A percentile compares a stretch with the other conserved stretches of the same genome.
Evolutionary conservation across 306 rosid genomes (phyloP).

Genomic region (Biancaea sappan): DNA sequence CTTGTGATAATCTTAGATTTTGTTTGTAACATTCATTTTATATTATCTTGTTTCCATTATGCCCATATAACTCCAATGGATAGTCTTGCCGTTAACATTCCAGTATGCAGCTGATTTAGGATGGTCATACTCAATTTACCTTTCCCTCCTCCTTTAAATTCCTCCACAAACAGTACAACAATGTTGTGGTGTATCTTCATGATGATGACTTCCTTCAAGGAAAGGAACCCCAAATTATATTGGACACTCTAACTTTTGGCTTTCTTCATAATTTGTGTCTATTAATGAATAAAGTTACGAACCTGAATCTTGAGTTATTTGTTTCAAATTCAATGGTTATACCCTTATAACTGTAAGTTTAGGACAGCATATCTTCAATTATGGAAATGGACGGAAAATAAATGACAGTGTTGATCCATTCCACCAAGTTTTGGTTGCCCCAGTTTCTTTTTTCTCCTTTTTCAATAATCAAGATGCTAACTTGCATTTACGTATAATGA

Average conservation of each 20-base stretch:
- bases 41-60: conserved; percentile 1
- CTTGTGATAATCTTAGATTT: conserved; percentile 30
- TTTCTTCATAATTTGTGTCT: not conserved
- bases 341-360: not conserved
- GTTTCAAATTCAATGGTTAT: not conserved
- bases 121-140: not conserved
- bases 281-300: not conserved
- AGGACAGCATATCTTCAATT: not conserved
- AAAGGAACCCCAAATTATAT: not conserved
- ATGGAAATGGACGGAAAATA: not conserved
- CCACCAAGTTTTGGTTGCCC: not conserved
- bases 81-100: conserved; percentile 11
- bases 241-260: not conserved
- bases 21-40: not conserved
- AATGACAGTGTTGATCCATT: not conserved
- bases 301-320: not conserved
- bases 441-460: not conserved
- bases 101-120: not conserved
- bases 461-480: no score
- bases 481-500: not conserved
- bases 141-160: not conserved
- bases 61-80: conserved; percentile 12
- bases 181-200: not conserved
- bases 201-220: not conserved
- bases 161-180: not conserved